Evolutionary conservation across 2,329 filamentous ascomycete genomes (phyloP).

Genomic region (Westerdykella sp.): DNA sequence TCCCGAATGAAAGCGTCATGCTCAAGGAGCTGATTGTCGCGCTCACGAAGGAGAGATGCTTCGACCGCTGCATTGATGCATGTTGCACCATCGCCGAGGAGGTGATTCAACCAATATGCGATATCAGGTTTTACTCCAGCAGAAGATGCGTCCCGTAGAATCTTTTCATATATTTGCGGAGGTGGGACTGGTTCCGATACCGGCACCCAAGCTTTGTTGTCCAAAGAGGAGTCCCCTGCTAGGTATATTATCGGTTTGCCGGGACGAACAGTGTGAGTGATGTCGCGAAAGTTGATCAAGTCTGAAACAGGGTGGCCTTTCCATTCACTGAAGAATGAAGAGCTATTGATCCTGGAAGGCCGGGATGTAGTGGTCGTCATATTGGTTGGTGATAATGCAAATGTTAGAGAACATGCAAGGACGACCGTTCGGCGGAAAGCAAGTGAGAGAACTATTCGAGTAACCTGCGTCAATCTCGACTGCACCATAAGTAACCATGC

Average conservation of each 20-base stretch:
- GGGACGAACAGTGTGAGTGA: slow-evolving; percentile 15
- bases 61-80: slow-evolving; percentile 34
- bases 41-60: slow-evolving; percentile 29
- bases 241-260: slow-evolving; percentile 32
- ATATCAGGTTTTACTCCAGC: slow-evolving; percentile 25
- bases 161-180: not conserved
- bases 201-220: slow-evolving; percentile 35
- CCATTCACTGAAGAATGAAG: slow-evolving; percentile 29
- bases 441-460: no score
- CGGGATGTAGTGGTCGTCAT: not conserved
- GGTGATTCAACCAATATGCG: slow-evolving; percentile 34
- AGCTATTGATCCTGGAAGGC: slow-evolving; percentile 17
- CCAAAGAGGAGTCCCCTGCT: slow-evolving; percentile 36
- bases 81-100: slow-evolving; percentile 26
- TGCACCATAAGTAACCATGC: no score
- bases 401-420: not conserved
- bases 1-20: slow-evolving; percentile 35
- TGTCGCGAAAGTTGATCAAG: slow-evolving; percentile 20
- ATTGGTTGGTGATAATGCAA: not conserved
- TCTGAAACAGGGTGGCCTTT: slow-evolving; percentile 31
- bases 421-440: not conserved
- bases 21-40: slow-evolving; percentile 19
- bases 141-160: slow-evolving; percentile 10
- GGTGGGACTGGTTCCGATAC: not conserved
- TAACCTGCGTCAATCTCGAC: no score